Base-by-base conservation (phyloP, 2,329 filamentous ascomycete species). In the Phialocephala sp. region DNA sequence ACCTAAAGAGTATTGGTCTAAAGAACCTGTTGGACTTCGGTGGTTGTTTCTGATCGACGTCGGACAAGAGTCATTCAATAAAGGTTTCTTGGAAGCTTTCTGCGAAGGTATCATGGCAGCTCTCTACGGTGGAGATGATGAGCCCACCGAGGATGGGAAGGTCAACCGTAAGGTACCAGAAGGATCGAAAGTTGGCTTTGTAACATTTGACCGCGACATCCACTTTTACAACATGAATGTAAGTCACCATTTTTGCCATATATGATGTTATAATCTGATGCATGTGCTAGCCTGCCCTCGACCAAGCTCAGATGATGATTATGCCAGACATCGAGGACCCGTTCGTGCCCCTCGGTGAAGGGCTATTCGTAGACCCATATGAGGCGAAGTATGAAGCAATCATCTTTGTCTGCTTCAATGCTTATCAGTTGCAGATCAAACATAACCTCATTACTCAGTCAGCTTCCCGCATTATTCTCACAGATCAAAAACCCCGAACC, bases 1-100 rank as follows among this genome's bases (percentile, higher is more conserved):
- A 15, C 95, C 95, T 18, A 98, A 97, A 80, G 95, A 99, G 80
- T 99, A 99, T 80, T 99, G 94, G 92, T 94, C 93, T 27, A 95
- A 94, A 78, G 91, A 96, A 76, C 95, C 95, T 0, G 91, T 95
- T 15, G 93, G 92, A 27, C 78, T 98, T 73, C 89, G 90, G 66
- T 97, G 91, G 87, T 81, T 99, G 12, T 99, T 99, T 78, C 78
- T 97, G 69, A 91, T 99, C 64, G 95, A 99, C 78, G 93, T 96
- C 47, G 95, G 92, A 4, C 92, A 96, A 72, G 94, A 97, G 79
- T 89, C 94, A 0, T 91, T 91, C 69, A 96, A 94, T 76, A 93
- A 93, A 76, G 94, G 94, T 0, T 97, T 96, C 76, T 79, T 98
- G 32, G 91, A 95, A 79, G 91, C 92, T 0, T 93, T 97, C 71